Conservation (phyloP, 108 stramenopile genomes). For the Aurantiochytrium sp. region DNA sequence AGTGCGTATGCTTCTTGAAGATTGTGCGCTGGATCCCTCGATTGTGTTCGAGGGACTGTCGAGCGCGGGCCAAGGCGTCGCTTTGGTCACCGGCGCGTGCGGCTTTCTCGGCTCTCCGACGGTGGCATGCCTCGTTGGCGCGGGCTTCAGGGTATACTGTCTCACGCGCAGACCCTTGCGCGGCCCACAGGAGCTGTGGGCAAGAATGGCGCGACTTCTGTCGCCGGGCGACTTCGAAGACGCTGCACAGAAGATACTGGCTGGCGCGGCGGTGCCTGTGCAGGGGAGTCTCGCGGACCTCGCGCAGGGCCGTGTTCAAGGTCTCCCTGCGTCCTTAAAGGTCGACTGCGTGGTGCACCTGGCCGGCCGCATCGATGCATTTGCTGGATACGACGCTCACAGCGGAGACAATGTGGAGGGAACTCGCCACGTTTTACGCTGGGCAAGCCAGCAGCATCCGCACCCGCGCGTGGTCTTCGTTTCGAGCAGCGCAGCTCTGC, state of each 20-base stretch:
- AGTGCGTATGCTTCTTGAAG: background rate
- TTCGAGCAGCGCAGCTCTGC: background rate
- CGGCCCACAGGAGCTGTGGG: background rate
- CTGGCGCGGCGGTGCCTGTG: background rate
- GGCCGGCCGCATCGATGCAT: background rate
- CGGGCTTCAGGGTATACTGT: background rate
- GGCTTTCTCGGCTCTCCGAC: background rate
- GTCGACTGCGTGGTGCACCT: background rate
- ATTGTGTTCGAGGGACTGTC: background rate
- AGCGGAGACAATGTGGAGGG: background rate
- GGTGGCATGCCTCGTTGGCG: background rate
- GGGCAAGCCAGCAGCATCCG: background rate
- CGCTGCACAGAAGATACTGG: background rate
- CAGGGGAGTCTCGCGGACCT: background rate
- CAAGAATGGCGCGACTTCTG: background rate
- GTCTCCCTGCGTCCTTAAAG: too few relatives aligned
- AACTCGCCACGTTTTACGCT: background rate
- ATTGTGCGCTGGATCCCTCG: background rate
- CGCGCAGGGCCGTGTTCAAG: background rate
- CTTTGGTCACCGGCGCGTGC: background rate
- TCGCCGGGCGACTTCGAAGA: too few relatives aligned
- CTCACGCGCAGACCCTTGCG: background rate
- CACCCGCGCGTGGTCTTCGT: background rate
- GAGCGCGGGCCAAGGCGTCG: background rate
- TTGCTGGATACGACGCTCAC: background rate